Conservation (phyloP, 2,329 filamentous ascomycete species). For the Monilinia fructicola region DNA sequence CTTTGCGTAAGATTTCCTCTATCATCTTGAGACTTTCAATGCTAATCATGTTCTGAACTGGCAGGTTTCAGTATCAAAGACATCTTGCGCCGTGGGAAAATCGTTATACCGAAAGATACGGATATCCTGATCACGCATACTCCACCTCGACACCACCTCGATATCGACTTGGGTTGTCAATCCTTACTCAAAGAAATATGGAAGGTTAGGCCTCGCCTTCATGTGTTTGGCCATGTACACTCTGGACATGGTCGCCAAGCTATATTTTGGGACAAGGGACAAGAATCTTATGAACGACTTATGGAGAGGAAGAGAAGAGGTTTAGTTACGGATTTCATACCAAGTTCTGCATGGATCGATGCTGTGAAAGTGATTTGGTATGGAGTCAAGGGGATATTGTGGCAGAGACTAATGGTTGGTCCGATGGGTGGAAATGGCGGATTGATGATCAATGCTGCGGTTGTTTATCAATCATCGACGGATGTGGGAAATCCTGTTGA, state of each 20-base stretch:
- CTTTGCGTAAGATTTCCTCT: constrained; percentile 52
- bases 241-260: constrained; percentile 58
- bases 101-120: constrained; percentile 55
- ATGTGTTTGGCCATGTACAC: constrained; percentile 69
- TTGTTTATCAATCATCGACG: constrained; percentile 51
- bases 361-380: constrained; percentile 51
- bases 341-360: constrained; percentile 49
- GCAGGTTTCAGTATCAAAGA: constrained; percentile 59
- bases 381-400: constrained; percentile 56
- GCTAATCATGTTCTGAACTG: constrained; percentile 15
- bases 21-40: not conserved
- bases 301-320: constrained; percentile 39
- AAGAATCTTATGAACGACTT: constrained; percentile 43
- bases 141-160: constrained; percentile 57
- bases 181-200: constrained; percentile 57
- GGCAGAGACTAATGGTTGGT: constrained; percentile 55
- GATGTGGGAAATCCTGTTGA: constrained; percentile 47
- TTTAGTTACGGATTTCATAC: constrained; percentile 39
- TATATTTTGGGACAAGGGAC: constrained; percentile 62
- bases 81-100: constrained; percentile 59
- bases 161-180: constrained; percentile 56
- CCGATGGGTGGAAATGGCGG: constrained; percentile 50
- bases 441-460: constrained; percentile 61
- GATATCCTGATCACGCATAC: constrained; percentile 67
- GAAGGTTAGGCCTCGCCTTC: constrained; percentile 58